A percentile compares a stretch with the other conserved stretches of the same genome.
Evolutionary conservation across 2,329 filamentous ascomycete species (phyloP).

Genomic region (Fusarium musae): DNA sequence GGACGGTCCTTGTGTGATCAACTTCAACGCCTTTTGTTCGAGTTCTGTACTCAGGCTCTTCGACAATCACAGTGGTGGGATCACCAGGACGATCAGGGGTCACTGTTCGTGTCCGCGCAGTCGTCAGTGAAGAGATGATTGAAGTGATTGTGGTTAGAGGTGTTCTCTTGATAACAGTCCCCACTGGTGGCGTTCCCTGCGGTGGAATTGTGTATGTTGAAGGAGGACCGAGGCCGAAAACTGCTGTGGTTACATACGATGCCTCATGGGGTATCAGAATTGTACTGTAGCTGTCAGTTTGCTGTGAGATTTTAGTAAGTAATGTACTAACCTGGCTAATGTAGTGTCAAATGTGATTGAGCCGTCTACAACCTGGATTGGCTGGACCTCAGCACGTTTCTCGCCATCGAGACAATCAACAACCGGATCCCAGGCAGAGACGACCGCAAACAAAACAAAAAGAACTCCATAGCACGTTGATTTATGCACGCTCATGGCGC

Average conservation of each 20-base stretch:
- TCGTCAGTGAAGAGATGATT: background rate
- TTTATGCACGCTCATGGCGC: background rate
- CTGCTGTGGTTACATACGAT: background rate
- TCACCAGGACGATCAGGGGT: background rate
- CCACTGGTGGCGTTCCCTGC: conserved; percentile 4
- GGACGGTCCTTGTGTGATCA: background rate
- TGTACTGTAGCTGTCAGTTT: background rate
- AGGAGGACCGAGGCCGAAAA: background rate
- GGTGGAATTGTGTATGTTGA: background rate
- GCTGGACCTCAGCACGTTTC: conserved; percentile 1
- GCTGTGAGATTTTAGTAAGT: accelerated
- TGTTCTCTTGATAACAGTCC: background rate
- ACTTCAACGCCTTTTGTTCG: background rate
- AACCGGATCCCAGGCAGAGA: background rate
- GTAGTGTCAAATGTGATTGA: conserved; percentile 9
- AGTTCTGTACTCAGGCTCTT: background rate
- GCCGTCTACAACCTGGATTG: conserved; percentile 8
- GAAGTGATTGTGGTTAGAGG: background rate
- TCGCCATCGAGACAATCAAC: background rate
- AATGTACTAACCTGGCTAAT: background rate
- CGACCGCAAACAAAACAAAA: background rate
- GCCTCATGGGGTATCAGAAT: background rate
- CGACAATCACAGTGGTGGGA: background rate
- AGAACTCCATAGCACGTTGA: background rate
- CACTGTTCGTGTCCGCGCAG: background rate